Conservation (phyloP, 768 basidiomycete genomes). For the Fomitopsis pulvina region DNA sequence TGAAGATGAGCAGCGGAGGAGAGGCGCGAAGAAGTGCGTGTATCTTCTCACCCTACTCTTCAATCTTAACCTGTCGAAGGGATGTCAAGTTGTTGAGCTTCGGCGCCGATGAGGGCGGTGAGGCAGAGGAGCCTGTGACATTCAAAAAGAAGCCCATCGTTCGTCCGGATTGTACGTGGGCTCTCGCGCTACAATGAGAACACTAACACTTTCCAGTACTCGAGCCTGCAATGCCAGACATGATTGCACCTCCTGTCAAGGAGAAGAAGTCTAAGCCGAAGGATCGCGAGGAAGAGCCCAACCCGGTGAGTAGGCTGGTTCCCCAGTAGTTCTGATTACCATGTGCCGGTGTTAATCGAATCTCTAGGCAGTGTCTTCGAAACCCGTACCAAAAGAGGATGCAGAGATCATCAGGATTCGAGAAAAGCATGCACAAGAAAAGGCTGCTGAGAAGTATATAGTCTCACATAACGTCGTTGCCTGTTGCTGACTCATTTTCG, state of each 20-base stretch:
- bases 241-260: constrained; percentile 5
- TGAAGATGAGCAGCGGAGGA: constrained; percentile 66
- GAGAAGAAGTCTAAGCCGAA: constrained; percentile 12
- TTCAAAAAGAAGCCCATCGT: constrained; percentile 79
- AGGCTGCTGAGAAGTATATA: constrained; percentile 40
- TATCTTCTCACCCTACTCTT: too few relatives aligned
- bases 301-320: background rate
- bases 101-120: constrained; percentile 55
- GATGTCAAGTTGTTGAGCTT: constrained; percentile 90
- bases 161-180: constrained; percentile 71
- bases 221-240: constrained; percentile 18
- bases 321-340: background rate
- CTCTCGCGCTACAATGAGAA: background rate
- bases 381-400: constrained; percentile 31
- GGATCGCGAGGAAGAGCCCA: constrained; percentile 8
- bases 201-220: constrained; percentile 17
- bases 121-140: constrained; percentile 44
- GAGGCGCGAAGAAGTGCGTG: constrained; percentile 83
- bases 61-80: too few relatives aligned
- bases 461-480: background rate
- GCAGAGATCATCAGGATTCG: constrained; percentile 66
- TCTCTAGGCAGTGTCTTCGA: background rate
- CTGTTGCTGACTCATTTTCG: constrained; percentile 3
- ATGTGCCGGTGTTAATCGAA: too few relatives aligned
- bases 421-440: constrained; percentile 68